These are phyloP conservation scores for Lactarius psammicola DNA, from an alignment of 768 basidiomycete genomes.

Conservation along the genomic window DNA sequence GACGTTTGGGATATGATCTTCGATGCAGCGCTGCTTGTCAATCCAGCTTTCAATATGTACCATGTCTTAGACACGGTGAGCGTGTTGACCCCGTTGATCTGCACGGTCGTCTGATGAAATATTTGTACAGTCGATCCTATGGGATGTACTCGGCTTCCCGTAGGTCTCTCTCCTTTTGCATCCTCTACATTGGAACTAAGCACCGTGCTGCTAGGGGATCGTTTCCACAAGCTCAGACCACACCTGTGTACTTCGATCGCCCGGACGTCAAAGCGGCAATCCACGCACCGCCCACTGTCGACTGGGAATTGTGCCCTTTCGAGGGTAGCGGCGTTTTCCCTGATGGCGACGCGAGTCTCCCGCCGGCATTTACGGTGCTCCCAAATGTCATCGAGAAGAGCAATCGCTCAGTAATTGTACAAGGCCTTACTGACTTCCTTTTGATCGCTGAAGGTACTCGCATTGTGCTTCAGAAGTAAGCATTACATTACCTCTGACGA, in stretches of 20 bases:
- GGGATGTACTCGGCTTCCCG: conserved; percentile 86
- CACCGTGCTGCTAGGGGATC: conserved; percentile 44
- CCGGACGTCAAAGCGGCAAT: conserved; percentile 66
- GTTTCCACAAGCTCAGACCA: conserved; percentile 48
- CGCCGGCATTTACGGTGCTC: conserved; percentile 58
- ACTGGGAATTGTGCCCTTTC: conserved; percentile 62
- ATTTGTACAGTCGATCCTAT: conserved; percentile 52
- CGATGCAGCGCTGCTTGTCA: conserved; percentile 56
- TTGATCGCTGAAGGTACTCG: conserved; percentile 64
- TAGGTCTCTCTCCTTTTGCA: conserved; percentile 35
- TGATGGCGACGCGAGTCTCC: conserved; percentile 56
- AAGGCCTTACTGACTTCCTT: conserved; percentile 72
- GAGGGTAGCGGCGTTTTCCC: conserved; percentile 55
- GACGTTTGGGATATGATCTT: conserved; percentile 69
- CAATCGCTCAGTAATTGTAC: conserved; percentile 62
- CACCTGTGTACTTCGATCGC: conserved; percentile 70
- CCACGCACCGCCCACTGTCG: conserved; percentile 60
- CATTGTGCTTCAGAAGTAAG: conserved; percentile 41
- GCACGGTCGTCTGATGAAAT: not conserved
- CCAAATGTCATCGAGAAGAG: conserved; percentile 78
- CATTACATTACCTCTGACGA: not conserved
- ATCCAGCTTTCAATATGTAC: conserved; percentile 78
- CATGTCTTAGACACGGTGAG: conserved; percentile 70
- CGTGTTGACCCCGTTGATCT: not conserved
- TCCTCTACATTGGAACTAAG: not conserved